phyloP scores from a whole-genome alignment of 176 grass and related monocot genomes.

The Luzula sylvatica region DNA sequence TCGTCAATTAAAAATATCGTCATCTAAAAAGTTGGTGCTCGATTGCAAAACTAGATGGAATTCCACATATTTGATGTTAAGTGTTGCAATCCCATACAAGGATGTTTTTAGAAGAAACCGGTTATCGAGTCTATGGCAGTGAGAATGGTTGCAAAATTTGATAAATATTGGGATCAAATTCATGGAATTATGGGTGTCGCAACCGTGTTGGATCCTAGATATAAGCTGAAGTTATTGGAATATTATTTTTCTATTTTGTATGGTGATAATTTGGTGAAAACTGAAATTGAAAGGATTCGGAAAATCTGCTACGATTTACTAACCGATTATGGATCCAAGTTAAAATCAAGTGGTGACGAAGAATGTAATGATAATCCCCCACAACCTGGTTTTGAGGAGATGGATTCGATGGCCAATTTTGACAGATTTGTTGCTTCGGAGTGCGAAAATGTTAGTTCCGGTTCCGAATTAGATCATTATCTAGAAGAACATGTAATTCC shows the following conservation, averaged over 20 bases:
- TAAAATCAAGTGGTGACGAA: not conserved
- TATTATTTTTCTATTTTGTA: conserved; percentile 1
- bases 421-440: not conserved
- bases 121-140: not conserved
- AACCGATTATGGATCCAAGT: not conserved
- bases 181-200: not conserved
- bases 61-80: conserved; percentile 1
- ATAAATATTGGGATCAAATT: not conserved
- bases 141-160: conserved; percentile 8
- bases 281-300: not conserved
- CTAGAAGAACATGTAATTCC: not conserved
- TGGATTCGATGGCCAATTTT: not conserved
- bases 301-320: not conserved
- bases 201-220: not conserved
- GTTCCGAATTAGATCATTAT: conserved; percentile 15
- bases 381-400: not conserved
- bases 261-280: not conserved
- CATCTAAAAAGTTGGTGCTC: not conserved
- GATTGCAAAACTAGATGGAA: conserved; percentile 17
- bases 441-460: not conserved
- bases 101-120: not conserved
- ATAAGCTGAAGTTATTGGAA: not conserved
- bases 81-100: not conserved
- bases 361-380: not conserved
- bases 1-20: not conserved